A percentile compares a stretch with the other conserved stretches of the same genome.
Evolutionary conservation across 805 yeast genomes (phyloP).

Genomic region (Cyberlindnera xishuangbannaensis): DNA sequence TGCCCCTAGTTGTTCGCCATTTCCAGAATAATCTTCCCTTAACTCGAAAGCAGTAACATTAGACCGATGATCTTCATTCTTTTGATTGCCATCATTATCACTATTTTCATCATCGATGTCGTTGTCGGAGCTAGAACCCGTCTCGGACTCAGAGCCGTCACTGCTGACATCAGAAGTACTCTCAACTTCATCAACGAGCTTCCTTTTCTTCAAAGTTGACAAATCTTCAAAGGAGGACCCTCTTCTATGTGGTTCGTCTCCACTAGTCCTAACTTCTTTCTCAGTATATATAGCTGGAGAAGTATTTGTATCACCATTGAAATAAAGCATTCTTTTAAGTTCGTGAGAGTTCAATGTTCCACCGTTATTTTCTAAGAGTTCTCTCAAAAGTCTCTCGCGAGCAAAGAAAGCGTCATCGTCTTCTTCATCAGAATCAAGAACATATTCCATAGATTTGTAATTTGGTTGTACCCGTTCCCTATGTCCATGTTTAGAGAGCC

Average conservation of each 20-base stretch:
- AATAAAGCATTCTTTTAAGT: too few relatives aligned
- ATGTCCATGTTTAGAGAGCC: neutral
- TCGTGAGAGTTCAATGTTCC: constrained; percentile 15
- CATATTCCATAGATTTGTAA: constrained; percentile 45
- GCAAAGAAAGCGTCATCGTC: constrained; percentile 46
- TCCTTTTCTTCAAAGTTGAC: neutral
- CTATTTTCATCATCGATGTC: neutral
- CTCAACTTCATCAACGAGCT: too few relatives aligned
- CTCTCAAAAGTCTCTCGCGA: constrained; percentile 47
- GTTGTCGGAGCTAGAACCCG: constrained; percentile 4
- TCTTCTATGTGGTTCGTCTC: neutral
- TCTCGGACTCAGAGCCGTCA: constrained; percentile 1
- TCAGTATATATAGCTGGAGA: too few relatives aligned
- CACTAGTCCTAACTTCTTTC: neutral
- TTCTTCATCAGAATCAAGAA: constrained; percentile 57
- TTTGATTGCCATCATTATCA: constrained; percentile 1
- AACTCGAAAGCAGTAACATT: neutral
- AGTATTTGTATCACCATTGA: too few relatives aligned
- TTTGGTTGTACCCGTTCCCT: neutral
- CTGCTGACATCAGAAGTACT: too few relatives aligned
- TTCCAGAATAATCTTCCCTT: neutral
- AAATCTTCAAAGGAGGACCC: neutral
- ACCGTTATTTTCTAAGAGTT: constrained; percentile 15
- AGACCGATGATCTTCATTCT: neutral
- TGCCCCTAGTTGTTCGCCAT: neutral